phyloP scores from a whole-genome alignment of 768 basidiomycete species.

The Pisolithus marmoratus region DNA sequence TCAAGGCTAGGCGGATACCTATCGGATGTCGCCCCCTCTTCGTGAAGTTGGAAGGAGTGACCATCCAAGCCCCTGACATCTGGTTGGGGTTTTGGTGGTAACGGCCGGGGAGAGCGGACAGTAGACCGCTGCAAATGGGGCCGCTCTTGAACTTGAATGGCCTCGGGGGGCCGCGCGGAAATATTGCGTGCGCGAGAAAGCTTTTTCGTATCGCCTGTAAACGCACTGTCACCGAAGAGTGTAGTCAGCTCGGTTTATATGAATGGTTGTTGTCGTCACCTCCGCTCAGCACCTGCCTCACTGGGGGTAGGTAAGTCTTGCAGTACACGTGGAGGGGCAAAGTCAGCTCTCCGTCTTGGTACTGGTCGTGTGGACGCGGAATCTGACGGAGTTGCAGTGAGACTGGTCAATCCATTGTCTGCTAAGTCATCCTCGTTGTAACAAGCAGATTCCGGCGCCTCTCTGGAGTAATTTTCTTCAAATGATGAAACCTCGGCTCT shows the following conservation, averaged over 20 bases:
- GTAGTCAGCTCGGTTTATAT: background rate
- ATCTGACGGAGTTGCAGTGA: slow-evolving; percentile 52
- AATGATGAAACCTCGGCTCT: slow-evolving; percentile 19
- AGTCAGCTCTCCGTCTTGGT: slow-evolving; percentile 63
- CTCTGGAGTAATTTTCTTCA: slow-evolving; percentile 28
- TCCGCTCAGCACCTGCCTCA: slow-evolving; percentile 19
- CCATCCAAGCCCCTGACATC: slow-evolving; percentile 27
- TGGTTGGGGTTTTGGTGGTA: slow-evolving; percentile 23
- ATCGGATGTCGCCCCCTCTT: slow-evolving; percentile 25
- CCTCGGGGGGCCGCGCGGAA: slow-evolving; percentile 32
- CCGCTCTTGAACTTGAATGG: slow-evolving; percentile 29
- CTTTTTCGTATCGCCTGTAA: slow-evolving; percentile 51
- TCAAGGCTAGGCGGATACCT: slow-evolving; percentile 44
- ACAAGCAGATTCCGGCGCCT: slow-evolving; percentile 23
- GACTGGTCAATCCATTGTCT: slow-evolving; percentile 32
- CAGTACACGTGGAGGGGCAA: slow-evolving; percentile 50
- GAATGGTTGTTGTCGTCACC: slow-evolving; percentile 9
- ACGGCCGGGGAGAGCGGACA: slow-evolving; percentile 59
- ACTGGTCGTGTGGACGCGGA: slow-evolving; percentile 64
- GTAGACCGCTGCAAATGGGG: slow-evolving; percentile 71
- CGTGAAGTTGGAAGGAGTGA: slow-evolving; percentile 59
- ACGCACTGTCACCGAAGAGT: slow-evolving; percentile 29
- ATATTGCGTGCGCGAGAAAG: slow-evolving; percentile 35
- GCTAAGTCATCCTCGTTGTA: slow-evolving; percentile 34
- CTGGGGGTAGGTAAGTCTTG: slow-evolving; percentile 15